Conservation (phyloP, 1,284 basidiomycete species). For the Dichomitus squalens region DNA sequence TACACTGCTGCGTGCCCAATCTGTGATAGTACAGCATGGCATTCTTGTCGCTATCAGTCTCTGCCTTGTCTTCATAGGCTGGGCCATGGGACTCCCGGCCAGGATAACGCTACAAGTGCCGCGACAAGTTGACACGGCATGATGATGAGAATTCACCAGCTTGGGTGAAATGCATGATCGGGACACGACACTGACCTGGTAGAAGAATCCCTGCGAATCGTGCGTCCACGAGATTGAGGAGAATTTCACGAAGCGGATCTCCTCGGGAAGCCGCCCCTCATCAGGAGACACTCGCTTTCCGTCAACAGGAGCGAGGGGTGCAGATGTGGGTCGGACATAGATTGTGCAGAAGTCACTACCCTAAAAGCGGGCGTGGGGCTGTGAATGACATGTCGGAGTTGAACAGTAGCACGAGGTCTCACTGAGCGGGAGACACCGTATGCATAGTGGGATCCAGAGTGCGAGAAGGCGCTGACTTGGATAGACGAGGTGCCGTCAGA, state of each 20-base stretch:
- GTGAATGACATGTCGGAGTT: conserved; percentile 21
- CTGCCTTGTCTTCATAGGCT: conserved; percentile 55
- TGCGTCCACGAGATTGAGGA: conserved; percentile 72
- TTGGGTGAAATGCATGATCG: background rate
- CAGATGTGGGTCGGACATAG: conserved; percentile 65
- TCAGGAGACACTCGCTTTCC: conserved; percentile 46
- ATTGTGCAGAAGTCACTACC: conserved; percentile 78
- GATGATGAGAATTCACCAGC: background rate
- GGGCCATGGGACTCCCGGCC: conserved; percentile 50
- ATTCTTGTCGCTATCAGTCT: conserved; percentile 66
- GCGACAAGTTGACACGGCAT: background rate
- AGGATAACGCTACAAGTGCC: conserved; percentile 54
- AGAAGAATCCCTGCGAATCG: conserved; percentile 82
- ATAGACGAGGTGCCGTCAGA: conserved; percentile 76
- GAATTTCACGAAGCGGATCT: conserved; percentile 78
- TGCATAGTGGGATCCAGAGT: conserved; percentile 71
- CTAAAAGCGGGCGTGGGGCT: conserved; percentile 35
- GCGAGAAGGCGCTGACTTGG: conserved; percentile 60
- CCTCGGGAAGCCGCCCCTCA: conserved; percentile 60
- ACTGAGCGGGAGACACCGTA: conserved; percentile 79
- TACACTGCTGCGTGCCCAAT: conserved; percentile 71
- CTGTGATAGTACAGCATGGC: conserved; percentile 79
- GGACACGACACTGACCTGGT: conserved; percentile 55
- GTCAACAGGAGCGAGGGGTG: conserved; percentile 50
- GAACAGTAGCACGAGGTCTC: conserved; percentile 16